Conservation (phyloP, 768 basidiomycete genomes). For the Hemileccinum impolitum region DNA sequence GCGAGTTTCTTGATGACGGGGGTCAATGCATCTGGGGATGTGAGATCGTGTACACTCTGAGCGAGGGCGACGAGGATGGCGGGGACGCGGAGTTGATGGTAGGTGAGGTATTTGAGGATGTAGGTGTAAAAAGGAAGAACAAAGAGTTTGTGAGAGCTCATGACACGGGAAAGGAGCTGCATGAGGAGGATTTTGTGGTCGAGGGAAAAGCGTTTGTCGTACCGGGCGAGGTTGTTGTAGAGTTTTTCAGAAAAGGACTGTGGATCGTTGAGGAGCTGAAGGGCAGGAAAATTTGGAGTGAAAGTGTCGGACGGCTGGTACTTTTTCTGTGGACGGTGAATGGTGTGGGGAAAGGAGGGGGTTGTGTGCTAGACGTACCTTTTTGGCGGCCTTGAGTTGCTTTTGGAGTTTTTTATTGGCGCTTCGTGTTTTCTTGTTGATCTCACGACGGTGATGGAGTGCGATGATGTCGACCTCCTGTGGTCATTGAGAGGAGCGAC, state of each 20-base stretch:
- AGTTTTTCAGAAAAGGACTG: slow-evolving; percentile 95
- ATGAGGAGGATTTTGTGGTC: slow-evolving; percentile 97
- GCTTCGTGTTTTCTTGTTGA: slow-evolving; percentile 90
- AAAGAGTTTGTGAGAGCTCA: slow-evolving; percentile 89
- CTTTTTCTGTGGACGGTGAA: slow-evolving; percentile 37
- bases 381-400: slow-evolving; percentile 69
- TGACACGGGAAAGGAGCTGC: slow-evolving; percentile 93
- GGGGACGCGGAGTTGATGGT: slow-evolving; percentile 90
- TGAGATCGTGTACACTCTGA: slow-evolving; percentile 92
- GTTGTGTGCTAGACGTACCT: slow-evolving; percentile 44
- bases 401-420: slow-evolving; percentile 78
- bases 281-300: slow-evolving; percentile 80
- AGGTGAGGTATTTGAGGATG: slow-evolving; percentile 88
- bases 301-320: slow-evolving; percentile 22
- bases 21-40: slow-evolving; percentile 86
- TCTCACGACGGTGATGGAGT: slow-evolving; percentile 81
- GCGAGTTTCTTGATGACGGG: slow-evolving; percentile 92
- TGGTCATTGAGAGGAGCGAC: slow-evolving; percentile 2
- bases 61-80: slow-evolving; percentile 92
- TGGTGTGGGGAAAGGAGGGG: slow-evolving; percentile 18
- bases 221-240: slow-evolving; percentile 74
- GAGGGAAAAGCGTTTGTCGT: slow-evolving; percentile 93
- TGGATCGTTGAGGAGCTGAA: slow-evolving; percentile 91
- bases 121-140: slow-evolving; percentile 96
- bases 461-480: slow-evolving; percentile 66